Evolutionary conservation across 352 stramenopile genomes (phyloP), one percentile per base, ranked within the genome.

Genomic region (Thraustochytrium sp.): DNA sequence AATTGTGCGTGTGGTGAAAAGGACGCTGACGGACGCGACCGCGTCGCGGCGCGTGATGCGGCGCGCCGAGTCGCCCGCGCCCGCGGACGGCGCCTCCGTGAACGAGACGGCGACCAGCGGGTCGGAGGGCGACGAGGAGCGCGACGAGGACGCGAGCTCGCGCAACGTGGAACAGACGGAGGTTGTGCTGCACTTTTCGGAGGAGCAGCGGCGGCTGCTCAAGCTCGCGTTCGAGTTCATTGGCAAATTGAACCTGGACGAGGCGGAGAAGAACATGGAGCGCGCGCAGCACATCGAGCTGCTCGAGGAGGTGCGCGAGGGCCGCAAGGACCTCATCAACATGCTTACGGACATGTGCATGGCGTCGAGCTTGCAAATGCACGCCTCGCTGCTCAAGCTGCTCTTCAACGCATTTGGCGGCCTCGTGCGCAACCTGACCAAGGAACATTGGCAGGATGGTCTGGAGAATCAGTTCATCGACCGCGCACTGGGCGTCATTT

Each of bases 151-250:
- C 44, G 62, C 21, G 8, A 75, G 62, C 62, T 75, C 62, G 11
- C 40, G 37, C 16, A 53, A 75, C 26, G 62, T 36, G 16, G 62
- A 31, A 8, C 5, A 53, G 0, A 51, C 40, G 21, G 62, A 75
- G 13, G 29, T 61, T 9, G n/a, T 51, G 21, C 46, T 61, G 21
- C 63, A 80, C n/a, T 64, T 80, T 48, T 55, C 68, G 5, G 68
- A 80, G 9, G 68, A 80, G 51, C 68, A 80, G 31, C 31, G 40
- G 49, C 48, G 68, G 5, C 51, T 80, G 34, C 53, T 80, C 13
- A 80, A 80, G 42, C 44, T 80, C 16, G 46, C 68, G 5, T 80
- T 80, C n/a, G 53, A 64, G 37, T 80, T 80, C n/a, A 63, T 80
- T 3, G 53, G 31, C 34, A 64, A 9, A 31, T 44, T 80, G 4